Base-by-base conservation (phyloP, 148 eudicot genomes). In the Chenopodium quinoa region DNA sequence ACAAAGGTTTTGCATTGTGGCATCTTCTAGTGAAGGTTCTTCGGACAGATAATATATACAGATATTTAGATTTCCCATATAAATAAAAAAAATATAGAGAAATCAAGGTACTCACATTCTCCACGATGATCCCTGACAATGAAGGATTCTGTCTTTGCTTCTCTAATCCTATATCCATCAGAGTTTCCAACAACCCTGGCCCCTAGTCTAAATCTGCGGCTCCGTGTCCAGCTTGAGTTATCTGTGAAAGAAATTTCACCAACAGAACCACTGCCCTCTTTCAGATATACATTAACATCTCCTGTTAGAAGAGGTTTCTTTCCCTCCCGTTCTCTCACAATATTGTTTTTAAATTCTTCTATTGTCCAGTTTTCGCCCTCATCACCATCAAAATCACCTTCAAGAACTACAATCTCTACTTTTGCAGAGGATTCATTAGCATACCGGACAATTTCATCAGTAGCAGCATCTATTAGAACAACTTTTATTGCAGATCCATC, bases 191-290 rank as follows among this genome's bases (percentile, higher is more conserved):
- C 78, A 81, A 90, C 87, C 84, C 93, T 89, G 44, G 90, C 92
- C 74, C 98, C 98, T 63, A 93, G 86, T 85, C 94, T 89, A 88
- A 93, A 92, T 77, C 86, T 88, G 46, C 94, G 93, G 80, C 93
- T 92, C 87, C 93, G 87, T 9, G 91, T 93, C 95, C 95, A 92
- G 85, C 96, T 93, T 67, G 95, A 91, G 82, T 91, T 91, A 88
- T 92, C 92, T 7, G 90, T 89, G 80, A 93, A 92, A 71, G 90
- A 90, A 46, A 92, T 82, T 73, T 91, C 93, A 29, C 94, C 91
- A 50, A 93, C 83, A 31, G 83, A 70, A 82, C 92, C 92, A 73
- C 77, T 56, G 52, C 98, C 98, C 22, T 93, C 93, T 73, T 86
- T 89, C 56, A 92, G 88, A 86, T 72, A 84, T 40, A 88, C 44